phyloP scores from a whole-genome alignment of 2,329 filamentous ascomycete species.

The Plenodomus tracheiphilus region DNA sequence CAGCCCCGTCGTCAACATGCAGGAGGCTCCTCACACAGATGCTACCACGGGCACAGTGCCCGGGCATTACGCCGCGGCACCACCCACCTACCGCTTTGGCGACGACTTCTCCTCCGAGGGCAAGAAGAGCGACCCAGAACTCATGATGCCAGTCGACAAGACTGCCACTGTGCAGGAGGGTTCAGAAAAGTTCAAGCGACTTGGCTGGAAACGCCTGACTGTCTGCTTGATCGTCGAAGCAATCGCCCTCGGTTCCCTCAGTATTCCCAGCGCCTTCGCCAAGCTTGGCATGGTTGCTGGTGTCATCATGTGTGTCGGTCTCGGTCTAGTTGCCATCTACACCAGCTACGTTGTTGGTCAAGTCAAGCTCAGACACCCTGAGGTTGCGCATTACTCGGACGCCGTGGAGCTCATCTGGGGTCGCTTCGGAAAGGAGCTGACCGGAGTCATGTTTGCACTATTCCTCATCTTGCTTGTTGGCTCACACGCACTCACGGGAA shows the following conservation, averaged over 20 bases:
- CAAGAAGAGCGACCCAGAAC: conserved; percentile 41
- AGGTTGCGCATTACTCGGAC: conserved; percentile 70
- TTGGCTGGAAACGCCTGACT: conserved; percentile 57
- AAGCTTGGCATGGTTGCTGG: conserved; percentile 53
- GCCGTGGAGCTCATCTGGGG: conserved; percentile 68
- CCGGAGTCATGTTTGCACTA: conserved; percentile 59
- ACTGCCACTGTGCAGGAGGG: conserved; percentile 40
- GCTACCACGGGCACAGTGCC: conserved; percentile 5
- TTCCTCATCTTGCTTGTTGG: conserved; percentile 63
- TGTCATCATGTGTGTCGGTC: conserved; percentile 49
- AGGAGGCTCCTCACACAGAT: conserved; percentile 18
- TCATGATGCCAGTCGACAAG: conserved; percentile 35
- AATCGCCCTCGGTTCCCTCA: conserved; percentile 53
- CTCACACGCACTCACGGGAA: conserved; percentile 72
- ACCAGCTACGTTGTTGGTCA: conserved; percentile 65
- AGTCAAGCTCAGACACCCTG: conserved; percentile 61
- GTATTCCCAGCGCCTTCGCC: conserved; percentile 51
- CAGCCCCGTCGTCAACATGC: conserved; percentile 17
- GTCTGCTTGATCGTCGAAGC: conserved; percentile 56
- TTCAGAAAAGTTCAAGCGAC: conserved; percentile 44
- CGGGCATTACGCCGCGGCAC: conserved; percentile 10
- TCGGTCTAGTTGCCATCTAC: conserved; percentile 64
- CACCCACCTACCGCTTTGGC: conserved; percentile 21
- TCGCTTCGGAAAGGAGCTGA: conserved; percentile 50
- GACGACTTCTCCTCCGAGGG: conserved; percentile 30